Conservation (phyloP, 148 eudicot species). For the Pharnaceum exiguum region DNA sequence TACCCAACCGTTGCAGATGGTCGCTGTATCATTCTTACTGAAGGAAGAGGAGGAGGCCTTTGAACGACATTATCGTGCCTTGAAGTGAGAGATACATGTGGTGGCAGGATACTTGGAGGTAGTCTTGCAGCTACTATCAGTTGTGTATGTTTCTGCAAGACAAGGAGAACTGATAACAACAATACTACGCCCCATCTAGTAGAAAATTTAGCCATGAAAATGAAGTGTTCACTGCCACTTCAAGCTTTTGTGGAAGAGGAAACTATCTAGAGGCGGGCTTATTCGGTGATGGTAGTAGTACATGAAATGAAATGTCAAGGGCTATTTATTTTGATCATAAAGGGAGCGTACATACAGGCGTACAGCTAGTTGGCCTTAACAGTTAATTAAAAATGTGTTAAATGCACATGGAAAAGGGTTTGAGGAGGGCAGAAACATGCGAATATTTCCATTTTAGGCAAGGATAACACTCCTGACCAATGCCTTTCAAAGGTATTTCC, state of each 20-base stretch:
- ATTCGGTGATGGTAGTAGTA: background rate
- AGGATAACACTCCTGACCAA: constrained; percentile 10
- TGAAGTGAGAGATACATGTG: background rate
- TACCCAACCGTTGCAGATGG: constrained; percentile 4
- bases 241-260: background rate
- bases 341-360: background rate
- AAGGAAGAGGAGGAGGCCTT: constrained; percentile 17
- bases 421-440: constrained; percentile 19
- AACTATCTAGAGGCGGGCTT: background rate
- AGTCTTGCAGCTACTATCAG: constrained; percentile 10
- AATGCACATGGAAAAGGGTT: constrained; percentile 13
- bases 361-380: background rate
- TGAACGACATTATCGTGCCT: background rate
- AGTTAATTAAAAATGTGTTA: constrained; percentile 6
- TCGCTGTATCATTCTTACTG: constrained; percentile 2
- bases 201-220: background rate
- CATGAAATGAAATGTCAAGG: constrained; percentile 21
- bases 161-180: background rate
- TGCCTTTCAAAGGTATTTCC: constrained; percentile 12
- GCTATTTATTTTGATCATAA: constrained; percentile 26
- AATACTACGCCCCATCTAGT: background rate
- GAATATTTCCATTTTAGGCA: constrained; percentile 36
- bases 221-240: background rate
- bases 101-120: background rate
- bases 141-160: background rate